Evolutionary conservation across 441 rosid species (phyloP).

Genomic region (Isatis lusitanica): DNA sequence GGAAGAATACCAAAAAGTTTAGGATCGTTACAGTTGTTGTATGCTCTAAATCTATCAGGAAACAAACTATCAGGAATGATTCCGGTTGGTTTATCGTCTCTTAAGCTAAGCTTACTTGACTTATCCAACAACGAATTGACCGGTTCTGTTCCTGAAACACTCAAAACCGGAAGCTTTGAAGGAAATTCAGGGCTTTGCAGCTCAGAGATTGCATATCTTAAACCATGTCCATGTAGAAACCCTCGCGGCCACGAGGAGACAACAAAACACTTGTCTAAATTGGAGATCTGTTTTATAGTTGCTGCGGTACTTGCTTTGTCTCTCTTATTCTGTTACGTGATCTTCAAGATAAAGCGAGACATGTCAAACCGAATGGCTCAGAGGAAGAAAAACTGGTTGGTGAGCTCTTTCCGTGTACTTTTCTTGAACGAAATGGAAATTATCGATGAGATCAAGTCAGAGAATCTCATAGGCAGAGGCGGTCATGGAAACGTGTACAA

Average conservation of each 20-base stretch:
- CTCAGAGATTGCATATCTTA: conserved; percentile 36
- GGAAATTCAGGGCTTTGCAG: conserved; percentile 59
- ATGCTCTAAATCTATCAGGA: conserved; percentile 53
- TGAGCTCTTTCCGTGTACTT: conserved; percentile 47
- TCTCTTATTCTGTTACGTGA: conserved; percentile 34
- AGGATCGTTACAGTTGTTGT: conserved; percentile 40
- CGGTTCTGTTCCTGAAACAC: conserved; percentile 53
- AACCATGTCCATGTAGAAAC: conserved; percentile 36
- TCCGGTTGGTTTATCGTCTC: conserved; percentile 43
- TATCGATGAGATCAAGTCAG: conserved; percentile 43
- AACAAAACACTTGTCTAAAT: conserved; percentile 24
- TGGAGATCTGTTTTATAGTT: conserved; percentile 36
- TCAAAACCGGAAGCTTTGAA: conserved; percentile 43
- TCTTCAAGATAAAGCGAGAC: conserved; percentile 32
- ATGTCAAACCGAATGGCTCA: conserved; percentile 27
- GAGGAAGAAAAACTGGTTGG: conserved; percentile 46
- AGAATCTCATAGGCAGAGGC: conserved; percentile 64
- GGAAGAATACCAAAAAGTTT: conserved; percentile 55
- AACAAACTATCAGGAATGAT: conserved; percentile 59
- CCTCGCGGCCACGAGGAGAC: conserved; percentile 25
- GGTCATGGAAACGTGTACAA: conserved; percentile 65
- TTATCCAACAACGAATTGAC: conserved; percentile 51
- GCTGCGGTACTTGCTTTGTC: conserved; percentile 36
- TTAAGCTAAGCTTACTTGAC: conserved; percentile 58
- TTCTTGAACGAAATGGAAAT: conserved; percentile 56